Conservation (phyloP, 1,284 basidiomycete genomes). For the Sparassis latifolia region DNA sequence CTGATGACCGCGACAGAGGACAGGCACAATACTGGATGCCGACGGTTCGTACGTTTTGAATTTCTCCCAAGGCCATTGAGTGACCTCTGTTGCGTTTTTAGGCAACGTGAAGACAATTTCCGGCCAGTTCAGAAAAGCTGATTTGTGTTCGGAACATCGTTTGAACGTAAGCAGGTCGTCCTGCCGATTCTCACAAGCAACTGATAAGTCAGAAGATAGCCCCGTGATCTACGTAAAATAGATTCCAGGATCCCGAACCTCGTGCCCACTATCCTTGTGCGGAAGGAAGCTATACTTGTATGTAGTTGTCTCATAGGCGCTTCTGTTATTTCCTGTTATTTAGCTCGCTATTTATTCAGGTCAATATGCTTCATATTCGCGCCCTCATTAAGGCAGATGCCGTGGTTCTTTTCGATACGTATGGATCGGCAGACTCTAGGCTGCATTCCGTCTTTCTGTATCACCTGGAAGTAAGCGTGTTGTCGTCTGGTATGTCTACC, state of each 20-base stretch:
- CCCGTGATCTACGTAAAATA: slow-evolving; percentile 94
- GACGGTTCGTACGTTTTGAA: slow-evolving; percentile 43
- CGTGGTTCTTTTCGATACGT: slow-evolving; percentile 90
- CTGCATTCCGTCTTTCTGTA: slow-evolving; percentile 84
- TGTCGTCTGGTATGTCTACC: background rate
- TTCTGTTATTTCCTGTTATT: background rate
- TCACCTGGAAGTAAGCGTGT: slow-evolving; percentile 67
- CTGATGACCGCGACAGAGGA: slow-evolving; percentile 8
- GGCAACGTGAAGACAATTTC: slow-evolving; percentile 87
- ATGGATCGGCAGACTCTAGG: slow-evolving; percentile 78
- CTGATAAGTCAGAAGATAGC: slow-evolving; percentile 40
- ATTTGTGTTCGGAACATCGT: slow-evolving; percentile 83
- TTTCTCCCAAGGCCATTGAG: background rate
- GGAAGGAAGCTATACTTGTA: slow-evolving; percentile 84
- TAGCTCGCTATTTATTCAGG: slow-evolving; percentile 34
- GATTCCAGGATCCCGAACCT: slow-evolving; percentile 92
- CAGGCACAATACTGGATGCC: slow-evolving; percentile 83
- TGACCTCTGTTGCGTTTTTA: slow-evolving; percentile 29
- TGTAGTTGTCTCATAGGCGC: slow-evolving; percentile 18
- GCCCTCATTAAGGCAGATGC: slow-evolving; percentile 92
- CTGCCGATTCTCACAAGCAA: background rate
- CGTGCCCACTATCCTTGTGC: slow-evolving; percentile 89
- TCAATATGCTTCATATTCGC: slow-evolving; percentile 92
- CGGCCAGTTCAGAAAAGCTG: slow-evolving; percentile 85
- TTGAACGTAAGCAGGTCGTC: slow-evolving; percentile 57